phyloP scores from a whole-genome alignment of 2,329 filamentous ascomycete species.

The Cladosporium oxysporum region DNA sequence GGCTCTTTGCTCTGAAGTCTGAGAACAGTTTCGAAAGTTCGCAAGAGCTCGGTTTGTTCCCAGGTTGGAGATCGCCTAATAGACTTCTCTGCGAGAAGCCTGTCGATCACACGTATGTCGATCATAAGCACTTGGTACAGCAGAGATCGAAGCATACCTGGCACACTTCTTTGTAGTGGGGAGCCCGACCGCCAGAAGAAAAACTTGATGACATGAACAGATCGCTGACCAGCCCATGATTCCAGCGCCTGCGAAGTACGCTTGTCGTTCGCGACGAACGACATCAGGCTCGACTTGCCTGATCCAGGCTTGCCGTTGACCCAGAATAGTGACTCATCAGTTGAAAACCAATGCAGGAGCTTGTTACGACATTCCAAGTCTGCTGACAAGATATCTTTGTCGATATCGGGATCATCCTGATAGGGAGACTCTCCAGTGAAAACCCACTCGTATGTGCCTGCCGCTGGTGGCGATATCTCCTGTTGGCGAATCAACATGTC shows the following conservation, averaged over 20 bases:
- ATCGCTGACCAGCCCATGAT: background rate
- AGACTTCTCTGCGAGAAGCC: background rate
- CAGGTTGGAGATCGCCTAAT: background rate
- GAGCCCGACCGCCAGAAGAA: constrained; percentile 17
- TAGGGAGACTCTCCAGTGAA: background rate
- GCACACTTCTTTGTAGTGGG: background rate
- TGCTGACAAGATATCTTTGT: background rate
- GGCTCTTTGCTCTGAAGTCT: background rate
- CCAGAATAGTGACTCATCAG: background rate
- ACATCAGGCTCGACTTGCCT: constrained; percentile 17
- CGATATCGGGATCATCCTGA: background rate
- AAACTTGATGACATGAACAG: background rate
- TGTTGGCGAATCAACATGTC: background rate
- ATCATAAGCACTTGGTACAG: background rate
- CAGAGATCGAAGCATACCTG: constrained; percentile 5
- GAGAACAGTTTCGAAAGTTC: background rate
- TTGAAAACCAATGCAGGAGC: background rate
- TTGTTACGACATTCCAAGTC: background rate
- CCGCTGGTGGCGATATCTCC: background rate
- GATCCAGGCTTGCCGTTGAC: constrained; percentile 15
- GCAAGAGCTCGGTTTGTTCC: background rate
- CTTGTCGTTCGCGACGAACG: background rate
- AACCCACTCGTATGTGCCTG: constrained; percentile 12
- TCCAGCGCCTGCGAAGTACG: background rate
- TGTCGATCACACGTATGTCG: background rate